Base-by-base conservation (phyloP, 1,139 yeast species). In the Pneumocystis jirovecii region DNA sequence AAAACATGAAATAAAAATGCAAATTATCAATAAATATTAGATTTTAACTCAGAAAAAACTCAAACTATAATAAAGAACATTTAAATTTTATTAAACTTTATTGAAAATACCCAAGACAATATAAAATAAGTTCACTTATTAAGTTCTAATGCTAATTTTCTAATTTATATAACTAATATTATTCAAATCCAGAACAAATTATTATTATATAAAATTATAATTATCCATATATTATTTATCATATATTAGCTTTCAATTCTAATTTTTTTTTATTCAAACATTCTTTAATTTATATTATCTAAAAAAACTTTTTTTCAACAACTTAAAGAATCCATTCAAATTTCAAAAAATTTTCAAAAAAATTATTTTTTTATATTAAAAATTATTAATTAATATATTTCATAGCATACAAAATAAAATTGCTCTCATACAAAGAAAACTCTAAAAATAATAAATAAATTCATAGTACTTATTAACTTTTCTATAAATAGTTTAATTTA, bases 381-480 rank as follows among this genome's bases (percentile, higher is more conserved):
- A 70, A 86, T 93, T 72, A 77, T 89, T 70, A 81, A 83, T 64
- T 96, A 0, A 85, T 93, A 35, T 81, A 95, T 66, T 34, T n/a
- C 95, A 89, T 73, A 97, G 91, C 73, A 85, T 3, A 85, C 44
- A 80, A 64, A 83, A 85, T 1, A 83, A 85, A 67, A 81, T 89
- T 44, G 86, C 95, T 0, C 83, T 93, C 40, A 85, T 89, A 74
- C 84, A 95, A 8, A 86, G 86, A 72, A 87, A 88, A n/a, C n/a
- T n/a, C 93, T 25, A 81, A 82, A 64, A 83, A 95, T 0, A 97
- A 91, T 71, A 77, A 89, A 69, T 82, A 83, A 63, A 87, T 96
- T 1, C 79, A 93, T 89, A 72, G 76, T 96, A 66, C 93, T 93
- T 97, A 89, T 90, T 4, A 95, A 87, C 67, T 89, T 87, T 73